Conservation (phyloP, 2,329 filamentous ascomycete genomes). For the Geosmithia flava region DNA sequence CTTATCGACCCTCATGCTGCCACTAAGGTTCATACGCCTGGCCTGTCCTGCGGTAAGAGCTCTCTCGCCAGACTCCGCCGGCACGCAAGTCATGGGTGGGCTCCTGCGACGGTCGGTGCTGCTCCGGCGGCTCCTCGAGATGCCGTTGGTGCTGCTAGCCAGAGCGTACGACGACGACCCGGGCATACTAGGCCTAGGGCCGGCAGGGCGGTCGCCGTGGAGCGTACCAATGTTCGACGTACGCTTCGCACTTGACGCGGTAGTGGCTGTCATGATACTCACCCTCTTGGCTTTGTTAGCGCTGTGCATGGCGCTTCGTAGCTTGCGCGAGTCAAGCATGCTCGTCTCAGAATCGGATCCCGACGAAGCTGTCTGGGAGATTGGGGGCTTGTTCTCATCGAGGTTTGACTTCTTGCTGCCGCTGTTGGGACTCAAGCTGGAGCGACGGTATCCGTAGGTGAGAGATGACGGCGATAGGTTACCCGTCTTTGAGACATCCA, state of each 20-base stretch:
- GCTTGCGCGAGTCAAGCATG: slow-evolving; percentile 38
- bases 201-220: slow-evolving; percentile 10
- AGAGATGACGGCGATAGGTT: slow-evolving; percentile 28
- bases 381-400: slow-evolving; percentile 40
- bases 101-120: slow-evolving; percentile 37
- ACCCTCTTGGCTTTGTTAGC: slow-evolving; percentile 29
- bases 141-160: slow-evolving; percentile 40
- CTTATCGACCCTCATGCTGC: slow-evolving; percentile 8
- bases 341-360: slow-evolving; percentile 35
- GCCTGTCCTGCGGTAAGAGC: slow-evolving; percentile 42
- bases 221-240: slow-evolving; percentile 31
- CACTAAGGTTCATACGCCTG: slow-evolving; percentile 42
- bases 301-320: slow-evolving; percentile 40
- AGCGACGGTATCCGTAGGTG: slow-evolving; percentile 15
- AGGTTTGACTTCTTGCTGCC: slow-evolving; percentile 18
- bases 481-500: slow-evolving; percentile 37
- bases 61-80: slow-evolving; percentile 24
- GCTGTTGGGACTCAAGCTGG: slow-evolving; percentile 18
- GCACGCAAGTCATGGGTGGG: slow-evolving; percentile 40
- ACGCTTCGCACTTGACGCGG: slow-evolving; percentile 24
- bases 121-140: slow-evolving; percentile 38
- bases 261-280: slow-evolving; percentile 21
- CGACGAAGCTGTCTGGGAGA: slow-evolving; percentile 11
- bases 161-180: slow-evolving; percentile 13
- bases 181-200: slow-evolving; percentile 23